Evolutionary conservation across 495 filamentous ascomycete species (phyloP).

Genomic region (Penicillium roqueforti): DNA sequence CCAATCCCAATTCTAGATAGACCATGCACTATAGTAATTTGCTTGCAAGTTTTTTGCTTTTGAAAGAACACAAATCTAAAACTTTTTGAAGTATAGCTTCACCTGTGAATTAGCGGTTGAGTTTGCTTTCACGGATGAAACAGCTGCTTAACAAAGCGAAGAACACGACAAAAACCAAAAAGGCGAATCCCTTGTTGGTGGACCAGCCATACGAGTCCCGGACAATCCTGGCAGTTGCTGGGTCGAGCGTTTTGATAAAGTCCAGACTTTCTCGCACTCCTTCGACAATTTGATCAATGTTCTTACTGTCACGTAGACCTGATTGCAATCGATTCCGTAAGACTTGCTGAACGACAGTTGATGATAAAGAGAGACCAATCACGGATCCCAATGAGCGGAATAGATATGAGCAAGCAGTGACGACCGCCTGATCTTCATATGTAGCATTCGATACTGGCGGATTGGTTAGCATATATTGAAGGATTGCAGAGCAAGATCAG

Average conservation of each 20-base stretch:
- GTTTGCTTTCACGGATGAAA: constrained; percentile 42
- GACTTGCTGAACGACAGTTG: constrained; percentile 69
- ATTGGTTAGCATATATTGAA: constrained; percentile 1
- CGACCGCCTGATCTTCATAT: constrained; percentile 67
- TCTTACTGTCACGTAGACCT: constrained; percentile 50
- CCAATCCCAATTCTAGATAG: neutral
- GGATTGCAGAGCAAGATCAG: neutral
- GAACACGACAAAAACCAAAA: constrained; percentile 41
- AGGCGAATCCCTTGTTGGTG: constrained; percentile 45
- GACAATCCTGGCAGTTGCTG: constrained; percentile 57
- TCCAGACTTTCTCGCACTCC: constrained; percentile 70
- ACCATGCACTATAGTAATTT: neutral
- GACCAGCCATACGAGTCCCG: constrained; percentile 61
- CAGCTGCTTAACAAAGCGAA: constrained; percentile 45
- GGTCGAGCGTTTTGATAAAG: constrained; percentile 64
- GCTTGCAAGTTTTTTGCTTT: neutral
- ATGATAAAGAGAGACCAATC: constrained; percentile 64
- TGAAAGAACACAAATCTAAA: neutral
- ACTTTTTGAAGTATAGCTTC: neutral
- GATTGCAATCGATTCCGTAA: constrained; percentile 56
- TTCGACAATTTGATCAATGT: constrained; percentile 66
- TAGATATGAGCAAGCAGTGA: constrained; percentile 80
- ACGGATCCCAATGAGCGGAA: constrained; percentile 82
- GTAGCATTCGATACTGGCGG: constrained; percentile 64
- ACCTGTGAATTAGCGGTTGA: constrained; percentile 26